Evolutionary conservation across 2,329 filamentous ascomycete genomes (phyloP).

Genomic region (Hymenoscyphus fructigenus): DNA sequence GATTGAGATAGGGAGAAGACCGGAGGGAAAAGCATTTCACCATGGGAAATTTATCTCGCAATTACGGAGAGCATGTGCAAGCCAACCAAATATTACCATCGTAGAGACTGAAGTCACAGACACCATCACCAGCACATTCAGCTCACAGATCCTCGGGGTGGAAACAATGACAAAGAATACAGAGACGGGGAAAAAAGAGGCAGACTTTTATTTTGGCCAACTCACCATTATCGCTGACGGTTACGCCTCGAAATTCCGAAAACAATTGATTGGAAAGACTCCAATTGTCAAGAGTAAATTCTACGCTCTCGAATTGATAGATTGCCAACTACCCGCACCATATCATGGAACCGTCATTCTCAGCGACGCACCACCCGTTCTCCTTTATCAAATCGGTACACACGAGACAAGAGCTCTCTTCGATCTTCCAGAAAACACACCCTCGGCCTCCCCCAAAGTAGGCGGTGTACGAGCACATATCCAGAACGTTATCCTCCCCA

Average conservation of each 20-base stretch:
- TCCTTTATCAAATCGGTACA: conserved; percentile 95
- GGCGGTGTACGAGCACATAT: conserved; percentile 88
- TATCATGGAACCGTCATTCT: conserved; percentile 87
- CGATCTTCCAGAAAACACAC: conserved; percentile 77
- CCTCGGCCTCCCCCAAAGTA: conserved; percentile 67
- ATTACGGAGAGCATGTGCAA: conserved; percentile 71
- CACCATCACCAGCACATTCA: conserved; percentile 68
- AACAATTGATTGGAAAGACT: conserved; percentile 65
- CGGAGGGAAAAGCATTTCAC: conserved; percentile 82
- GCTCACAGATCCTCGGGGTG: conserved; percentile 77
- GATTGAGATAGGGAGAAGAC: conserved; percentile 42
- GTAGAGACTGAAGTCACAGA: conserved; percentile 85
- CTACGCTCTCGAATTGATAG: conserved; percentile 89
- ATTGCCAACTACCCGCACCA: conserved; percentile 73
- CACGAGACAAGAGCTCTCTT: conserved; percentile 90
- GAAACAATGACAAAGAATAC: conserved; percentile 66
- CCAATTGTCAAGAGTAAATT: conserved; percentile 83
- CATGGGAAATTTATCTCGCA: conserved; percentile 90
- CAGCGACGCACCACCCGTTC: conserved; percentile 71
- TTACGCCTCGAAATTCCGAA: conserved; percentile 89
- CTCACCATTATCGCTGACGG: conserved; percentile 90
- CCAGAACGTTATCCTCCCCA: conserved; percentile 73
- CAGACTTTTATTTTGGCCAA: conserved; percentile 82
- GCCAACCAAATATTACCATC: conserved; percentile 80
- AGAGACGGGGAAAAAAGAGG: conserved; percentile 53